Conservation (phyloP, 306 rosid species). For the Vicia faba region DNA sequence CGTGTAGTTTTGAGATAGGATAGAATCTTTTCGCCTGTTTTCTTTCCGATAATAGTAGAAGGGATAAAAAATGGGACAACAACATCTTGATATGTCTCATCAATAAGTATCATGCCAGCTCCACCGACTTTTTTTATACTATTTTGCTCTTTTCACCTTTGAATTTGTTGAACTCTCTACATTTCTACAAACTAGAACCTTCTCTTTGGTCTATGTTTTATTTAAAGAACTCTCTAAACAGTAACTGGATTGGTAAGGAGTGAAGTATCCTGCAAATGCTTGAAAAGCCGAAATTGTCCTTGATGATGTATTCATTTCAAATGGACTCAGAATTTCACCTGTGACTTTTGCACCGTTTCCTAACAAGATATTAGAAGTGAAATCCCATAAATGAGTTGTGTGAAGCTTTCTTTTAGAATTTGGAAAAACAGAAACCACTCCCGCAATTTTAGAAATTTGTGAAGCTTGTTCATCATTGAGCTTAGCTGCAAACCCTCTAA, state of each 20-base stretch:
- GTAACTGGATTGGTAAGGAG: too few relatives aligned
- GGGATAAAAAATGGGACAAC: constrained; percentile 79
- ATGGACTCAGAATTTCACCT: constrained; percentile 76
- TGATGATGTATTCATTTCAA: constrained; percentile 62
- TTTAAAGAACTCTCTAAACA: too few relatives aligned
- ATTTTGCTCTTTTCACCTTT: constrained; percentile 62
- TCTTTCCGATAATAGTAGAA: constrained; percentile 68
- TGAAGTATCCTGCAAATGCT: too few relatives aligned
- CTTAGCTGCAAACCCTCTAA: too few relatives aligned
- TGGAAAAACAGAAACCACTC: constrained; percentile 86
- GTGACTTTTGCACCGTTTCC: constrained; percentile 56
- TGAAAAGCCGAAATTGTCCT: too few relatives aligned
- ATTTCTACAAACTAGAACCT: constrained; percentile 76
- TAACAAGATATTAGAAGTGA: constrained; percentile 65
- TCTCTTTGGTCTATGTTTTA: too few relatives aligned
- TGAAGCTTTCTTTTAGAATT: constrained; percentile 69
- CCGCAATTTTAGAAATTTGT: constrained; percentile 66
- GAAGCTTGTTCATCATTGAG: constrained; percentile 74
- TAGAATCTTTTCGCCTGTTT: constrained; percentile 52
- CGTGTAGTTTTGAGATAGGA: constrained; percentile 60
- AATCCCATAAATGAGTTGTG: constrained; percentile 93
- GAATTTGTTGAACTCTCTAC: constrained; percentile 73
- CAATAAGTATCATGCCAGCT: constrained; percentile 81
- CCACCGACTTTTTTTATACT: constrained; percentile 77
- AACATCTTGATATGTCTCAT: constrained; percentile 62